Conservation (phyloP, 2,329 filamentous ascomycete genomes). For the Phaeosphaeriaceae sp. region DNA sequence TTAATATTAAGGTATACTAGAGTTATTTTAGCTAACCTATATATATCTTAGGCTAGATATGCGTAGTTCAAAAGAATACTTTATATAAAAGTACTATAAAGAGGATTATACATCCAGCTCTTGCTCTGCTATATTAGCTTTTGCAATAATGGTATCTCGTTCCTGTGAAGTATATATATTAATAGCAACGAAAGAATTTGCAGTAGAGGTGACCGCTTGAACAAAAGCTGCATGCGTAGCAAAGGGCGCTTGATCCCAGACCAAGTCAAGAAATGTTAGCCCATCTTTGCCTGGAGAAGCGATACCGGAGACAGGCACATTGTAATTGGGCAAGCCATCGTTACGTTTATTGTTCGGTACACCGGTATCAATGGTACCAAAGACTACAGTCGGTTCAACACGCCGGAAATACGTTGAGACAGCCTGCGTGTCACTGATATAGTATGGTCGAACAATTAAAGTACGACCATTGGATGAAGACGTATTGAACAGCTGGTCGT, state of each 20-base stretch:
- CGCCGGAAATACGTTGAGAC: conserved; percentile 18
- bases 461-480: neutral
- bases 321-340: conserved; percentile 17
- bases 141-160: too few relatives aligned
- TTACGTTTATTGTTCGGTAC: conserved; percentile 19
- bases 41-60: too few relatives aligned
- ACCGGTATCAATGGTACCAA: conserved; percentile 11
- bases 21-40: too few relatives aligned
- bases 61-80: too few relatives aligned
- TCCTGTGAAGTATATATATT: too few relatives aligned
- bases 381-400: conserved; percentile 16
- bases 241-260: conserved; percentile 22
- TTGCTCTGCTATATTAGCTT: too few relatives aligned
- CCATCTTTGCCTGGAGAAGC: conserved; percentile 14
- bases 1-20: too few relatives aligned
- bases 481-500: conserved; percentile 14
- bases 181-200: conserved; percentile 8
- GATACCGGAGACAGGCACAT: conserved; percentile 17
- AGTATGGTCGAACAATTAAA: conserved; percentile 13
- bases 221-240: conserved; percentile 13
- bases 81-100: too few relatives aligned
- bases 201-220: conserved; percentile 1
- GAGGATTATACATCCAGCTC: too few relatives aligned
- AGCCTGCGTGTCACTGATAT: conserved; percentile 8
- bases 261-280: conserved; percentile 16